Evolutionary conservation across 202 grass and related monocot species (phyloP), one percentile per base, ranked within the genome.

Genomic region (Hordeum pubiflorum): DNA sequence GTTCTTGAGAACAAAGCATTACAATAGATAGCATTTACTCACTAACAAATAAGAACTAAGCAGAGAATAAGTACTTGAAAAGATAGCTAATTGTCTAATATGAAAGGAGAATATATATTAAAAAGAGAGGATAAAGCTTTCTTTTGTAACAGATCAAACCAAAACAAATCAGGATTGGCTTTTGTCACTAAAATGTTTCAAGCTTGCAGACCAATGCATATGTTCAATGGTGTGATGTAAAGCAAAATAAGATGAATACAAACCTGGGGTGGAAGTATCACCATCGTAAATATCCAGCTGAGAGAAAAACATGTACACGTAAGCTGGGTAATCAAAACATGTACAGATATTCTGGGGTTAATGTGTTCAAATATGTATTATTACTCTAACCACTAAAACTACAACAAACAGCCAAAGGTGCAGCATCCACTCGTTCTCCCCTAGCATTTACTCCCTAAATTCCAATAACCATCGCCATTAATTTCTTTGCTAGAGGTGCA

Each of bases 281-380:
- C 89, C 92, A 21, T 91, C 82, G 87, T 87, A 94, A 75, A 91
- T 83, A 59, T 89, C 89, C 58, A 94, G 78, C 92, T 94, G 86
- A 38, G 55, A 74, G 69, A 78, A 23, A 26, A 57, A 80, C 59
- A 58, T 33, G 43, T n/a, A 33, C 10, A 20, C 26, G 54, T 20
- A 55, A 73, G 21, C 13, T 69, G 46, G 24, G 29, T 26, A 82
- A 50, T 38, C 29, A 65, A 58, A 65, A 3, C 21, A 50, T 72
- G 27, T 29, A 29, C 27, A 36, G 10, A 81, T 58, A 73, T 59
- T 37, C 7, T 27, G 32, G 64, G 48, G n/a, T 20, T 72, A 6
- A n/a, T 0, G 76, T 77, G 18, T 20, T 72, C 33, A 57, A 81
- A 72, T 27, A 36, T 57, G 40, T 43, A 76, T 26, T 71, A 55